phyloP scores from a whole-genome alignment of 164 flowering plant species.

The Macadamia integrifolia region DNA sequence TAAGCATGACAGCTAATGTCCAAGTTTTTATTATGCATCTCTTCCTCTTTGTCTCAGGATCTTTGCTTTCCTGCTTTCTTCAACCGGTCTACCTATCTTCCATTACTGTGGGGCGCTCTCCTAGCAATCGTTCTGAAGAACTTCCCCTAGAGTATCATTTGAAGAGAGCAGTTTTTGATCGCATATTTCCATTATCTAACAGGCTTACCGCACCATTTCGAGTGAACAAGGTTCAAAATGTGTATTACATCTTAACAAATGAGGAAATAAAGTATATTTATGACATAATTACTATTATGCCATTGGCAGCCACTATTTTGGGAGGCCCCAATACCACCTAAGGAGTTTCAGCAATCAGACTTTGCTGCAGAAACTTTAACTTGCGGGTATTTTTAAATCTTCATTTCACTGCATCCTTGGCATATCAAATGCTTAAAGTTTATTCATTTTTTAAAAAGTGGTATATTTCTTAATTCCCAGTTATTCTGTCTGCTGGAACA shows the following conservation, averaged over 20 bases:
- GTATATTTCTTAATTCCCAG: conserved; percentile 28
- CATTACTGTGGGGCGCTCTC: conserved; percentile 58
- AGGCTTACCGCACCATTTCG: conserved; percentile 47
- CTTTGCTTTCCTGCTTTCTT: conserved; percentile 81
- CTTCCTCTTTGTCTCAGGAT: conserved; percentile 46
- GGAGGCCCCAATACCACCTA: conserved; percentile 67
- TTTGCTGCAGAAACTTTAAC: conserved; percentile 60
- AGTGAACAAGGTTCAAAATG: conserved; percentile 54
- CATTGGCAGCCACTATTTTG: conserved; percentile 56
- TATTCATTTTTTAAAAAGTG: conserved; percentile 3
- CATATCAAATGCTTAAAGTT: background rate
- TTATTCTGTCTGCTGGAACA: conserved; percentile 93
- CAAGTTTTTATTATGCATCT: background rate
- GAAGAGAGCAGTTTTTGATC: conserved; percentile 46
- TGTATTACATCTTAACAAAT: conserved; percentile 8
- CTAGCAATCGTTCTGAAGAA: conserved; percentile 23
- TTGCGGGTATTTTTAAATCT: conserved; percentile 58
- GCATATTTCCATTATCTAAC: conserved; percentile 44
- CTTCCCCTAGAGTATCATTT: conserved; percentile 26
- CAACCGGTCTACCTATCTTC: conserved; percentile 82
- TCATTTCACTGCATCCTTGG: background rate
- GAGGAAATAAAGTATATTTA: background rate
- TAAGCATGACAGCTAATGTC: too few species aligned
- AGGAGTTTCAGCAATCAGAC: conserved; percentile 74
- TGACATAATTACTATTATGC: conserved; percentile 6